Conservation (phyloP, 495 filamentous ascomycete species). For the Neurospora discreta region DNA sequence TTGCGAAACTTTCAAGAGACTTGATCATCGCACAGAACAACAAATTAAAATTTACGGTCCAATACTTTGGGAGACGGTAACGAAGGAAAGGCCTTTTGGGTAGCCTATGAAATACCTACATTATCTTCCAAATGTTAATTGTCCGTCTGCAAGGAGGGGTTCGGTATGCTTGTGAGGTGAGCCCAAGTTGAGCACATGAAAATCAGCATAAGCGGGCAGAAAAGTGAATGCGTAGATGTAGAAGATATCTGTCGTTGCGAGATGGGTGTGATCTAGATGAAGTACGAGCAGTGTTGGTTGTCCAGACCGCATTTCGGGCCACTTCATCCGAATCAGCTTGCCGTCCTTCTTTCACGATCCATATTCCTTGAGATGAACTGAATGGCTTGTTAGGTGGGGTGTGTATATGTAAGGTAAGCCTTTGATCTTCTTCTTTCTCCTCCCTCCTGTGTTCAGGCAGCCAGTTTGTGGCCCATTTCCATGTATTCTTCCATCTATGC, state of each 20-base stretch:
- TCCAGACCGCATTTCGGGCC: neutral
- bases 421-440: neutral
- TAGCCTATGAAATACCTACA: neutral
- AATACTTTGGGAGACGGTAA: accelerated
- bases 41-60: neutral
- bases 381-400: too few relatives aligned
- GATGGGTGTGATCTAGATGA: too few relatives aligned
- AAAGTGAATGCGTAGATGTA: too few relatives aligned
- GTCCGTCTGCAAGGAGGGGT: neutral
- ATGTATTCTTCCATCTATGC: neutral
- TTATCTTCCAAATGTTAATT: neutral
- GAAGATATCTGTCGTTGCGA: too few relatives aligned
- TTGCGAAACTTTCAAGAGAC: neutral
- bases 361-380: neutral
- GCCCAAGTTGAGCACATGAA: neutral
- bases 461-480: neutral
- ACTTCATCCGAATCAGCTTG: neutral
- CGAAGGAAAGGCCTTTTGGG: accelerated
- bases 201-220: neutral
- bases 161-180: neutral
- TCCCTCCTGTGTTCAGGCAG: neutral
- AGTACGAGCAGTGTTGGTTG: neutral
- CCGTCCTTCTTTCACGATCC: neutral
- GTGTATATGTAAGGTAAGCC: neutral
- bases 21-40: neutral